Evolutionary conservation across 2,329 filamentous ascomycete species (phyloP), one percentile per base, ranked within the genome.

Genomic region (Emergomyces africanus): DNA sequence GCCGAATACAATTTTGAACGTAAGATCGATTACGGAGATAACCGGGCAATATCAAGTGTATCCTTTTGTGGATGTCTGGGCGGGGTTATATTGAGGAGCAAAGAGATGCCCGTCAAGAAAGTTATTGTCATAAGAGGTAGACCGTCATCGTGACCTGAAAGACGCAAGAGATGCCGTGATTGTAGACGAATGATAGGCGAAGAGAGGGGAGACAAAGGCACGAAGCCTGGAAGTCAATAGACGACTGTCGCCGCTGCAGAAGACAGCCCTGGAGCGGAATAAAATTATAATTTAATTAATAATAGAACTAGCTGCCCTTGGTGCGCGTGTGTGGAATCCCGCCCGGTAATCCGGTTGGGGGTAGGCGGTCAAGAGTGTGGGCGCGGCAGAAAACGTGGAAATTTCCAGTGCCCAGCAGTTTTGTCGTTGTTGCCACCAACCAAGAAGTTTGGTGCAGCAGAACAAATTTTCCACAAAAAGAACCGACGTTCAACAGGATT

Each of bases 71-170:
- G 41, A 49, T 14, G 5, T 57, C n/a, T 30, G 42, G 39, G 20
- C 18, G 41, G 28, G 30, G 30, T 3, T 14, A 8, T 8, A 35
- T 60, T 57, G 50, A 53, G 61, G 64, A 59, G 59, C 62, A 62
- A 65, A 61, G 62, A 61, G 65, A 70, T 70, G 72, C 72, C 68
- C 64, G 59, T 59, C 61, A 69, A 71, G 71, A 74, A 71, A 64
- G 62, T 60, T 64, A 66, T 65, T 69, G 73, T 74, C 72, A 76
- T 75, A 74, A 76, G 71, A 72, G 71, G 64, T 61, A 72, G 64
- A 62, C 65, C 67, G 72, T 71, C 67, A 66, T 70, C 66, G 64
- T 69, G 64, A 64, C 60, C 57, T 60, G 61, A 61, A 53, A 46
- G 23, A 51, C 28, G 56, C 39, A 10, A 39, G 14, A 39, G 46